Percentiles rank a stretch among this genome's conserved stretches.
Conservation (phyloP, 441 rosid species). For the Metrosideros polymorpha region DNA sequence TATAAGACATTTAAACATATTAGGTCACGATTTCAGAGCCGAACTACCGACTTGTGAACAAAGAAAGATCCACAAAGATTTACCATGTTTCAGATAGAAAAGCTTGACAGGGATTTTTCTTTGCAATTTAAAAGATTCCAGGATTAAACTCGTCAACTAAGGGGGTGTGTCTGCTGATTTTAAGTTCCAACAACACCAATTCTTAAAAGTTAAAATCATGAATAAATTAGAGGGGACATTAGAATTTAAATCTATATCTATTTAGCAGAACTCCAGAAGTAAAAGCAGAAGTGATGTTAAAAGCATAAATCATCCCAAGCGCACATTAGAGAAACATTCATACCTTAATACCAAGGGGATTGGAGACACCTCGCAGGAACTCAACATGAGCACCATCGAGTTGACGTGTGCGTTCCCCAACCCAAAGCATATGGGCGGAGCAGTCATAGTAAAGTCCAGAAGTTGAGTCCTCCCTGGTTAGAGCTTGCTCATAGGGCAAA, state of each 20-base stretch:
- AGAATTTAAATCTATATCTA: not conserved
- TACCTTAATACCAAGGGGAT: slow-evolving; percentile 27
- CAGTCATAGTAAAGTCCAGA: slow-evolving; percentile 24
- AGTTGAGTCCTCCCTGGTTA: slow-evolving; percentile 23
- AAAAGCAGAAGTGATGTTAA: not conserved
- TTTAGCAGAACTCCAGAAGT: not conserved
- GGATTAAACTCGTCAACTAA: not conserved
- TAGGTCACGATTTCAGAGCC: not conserved
- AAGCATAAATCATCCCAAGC: not conserved
- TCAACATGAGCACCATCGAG: slow-evolving; percentile 25
- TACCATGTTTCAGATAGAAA: not conserved
- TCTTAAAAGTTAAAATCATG: not conserved
- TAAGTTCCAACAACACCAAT: not conserved
- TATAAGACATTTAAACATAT: not conserved
- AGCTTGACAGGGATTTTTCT: not conserved
- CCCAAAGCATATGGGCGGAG: slow-evolving; percentile 28
- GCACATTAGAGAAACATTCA: not conserved
- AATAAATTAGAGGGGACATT: not conserved
- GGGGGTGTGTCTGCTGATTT: not conserved
- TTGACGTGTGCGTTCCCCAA: slow-evolving; percentile 26
- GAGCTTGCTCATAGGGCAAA: slow-evolving; percentile 24
- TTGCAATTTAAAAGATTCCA: not conserved
- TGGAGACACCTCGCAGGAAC: slow-evolving; percentile 22
- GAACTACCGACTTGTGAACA: not conserved
- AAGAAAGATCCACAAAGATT: not conserved